These are phyloP conservation scores for Beta lomatogona DNA, from an alignment of 179 eudicot species.

Conservation along the genomic window DNA sequence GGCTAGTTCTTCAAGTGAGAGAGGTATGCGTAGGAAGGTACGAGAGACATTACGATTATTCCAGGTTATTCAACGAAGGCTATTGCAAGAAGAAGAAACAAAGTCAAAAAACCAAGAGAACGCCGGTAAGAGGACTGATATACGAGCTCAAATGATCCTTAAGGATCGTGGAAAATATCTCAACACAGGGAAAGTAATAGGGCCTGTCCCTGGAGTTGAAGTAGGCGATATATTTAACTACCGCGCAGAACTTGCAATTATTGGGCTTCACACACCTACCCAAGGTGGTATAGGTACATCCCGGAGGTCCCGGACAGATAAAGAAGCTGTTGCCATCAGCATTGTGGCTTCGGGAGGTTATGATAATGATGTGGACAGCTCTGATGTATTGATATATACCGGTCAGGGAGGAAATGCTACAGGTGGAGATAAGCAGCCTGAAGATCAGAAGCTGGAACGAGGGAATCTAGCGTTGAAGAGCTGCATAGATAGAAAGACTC, in stretches of 20 bases:
- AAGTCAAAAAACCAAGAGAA: conserved; percentile 30
- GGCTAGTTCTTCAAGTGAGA: conserved; percentile 40
- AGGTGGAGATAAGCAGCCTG: conserved; percentile 49
- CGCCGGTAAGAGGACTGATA: conserved; percentile 51
- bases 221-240: conserved; percentile 76
- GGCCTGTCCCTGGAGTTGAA: conserved; percentile 84
- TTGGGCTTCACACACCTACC: conserved; percentile 69
- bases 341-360: conserved; percentile 84
- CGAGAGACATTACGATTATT: conserved; percentile 61
- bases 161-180: conserved; percentile 47
- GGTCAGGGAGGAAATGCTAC: conserved; percentile 76
- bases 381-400: conserved; percentile 68
- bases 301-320: conserved; percentile 24
- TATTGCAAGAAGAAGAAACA: conserved; percentile 58
- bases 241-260: conserved; percentile 68
- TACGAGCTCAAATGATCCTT: conserved; percentile 42
- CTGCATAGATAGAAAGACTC: conserved; percentile 48
- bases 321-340: conserved; percentile 58
- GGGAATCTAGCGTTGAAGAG: conserved; percentile 79
- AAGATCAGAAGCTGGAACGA: conserved; percentile 81
- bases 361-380: conserved; percentile 56
- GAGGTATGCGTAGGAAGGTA: conserved; percentile 57
- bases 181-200: conserved; percentile 42
- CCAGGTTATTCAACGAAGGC: conserved; percentile 53
- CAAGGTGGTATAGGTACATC: conserved; percentile 72